Evolutionary conservation across 495 filamentous ascomycete species (phyloP).

Genomic region (Penicillium simplicissimum): DNA sequence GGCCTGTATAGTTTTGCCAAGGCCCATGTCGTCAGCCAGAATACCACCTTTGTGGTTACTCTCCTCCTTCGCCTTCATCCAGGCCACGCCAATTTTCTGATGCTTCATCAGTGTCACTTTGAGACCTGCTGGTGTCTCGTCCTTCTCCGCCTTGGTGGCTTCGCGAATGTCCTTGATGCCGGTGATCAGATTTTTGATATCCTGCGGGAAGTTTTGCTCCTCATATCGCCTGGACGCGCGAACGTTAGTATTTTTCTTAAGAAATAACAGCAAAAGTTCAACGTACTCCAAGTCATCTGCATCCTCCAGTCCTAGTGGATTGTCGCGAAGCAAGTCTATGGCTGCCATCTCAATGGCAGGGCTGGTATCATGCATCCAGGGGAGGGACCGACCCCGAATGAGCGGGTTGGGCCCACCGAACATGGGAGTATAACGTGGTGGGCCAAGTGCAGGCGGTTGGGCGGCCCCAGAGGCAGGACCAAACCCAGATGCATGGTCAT

Average conservation of each 20-base stretch:
- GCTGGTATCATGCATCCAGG: slow-evolving; percentile 15
- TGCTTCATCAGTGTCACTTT: slow-evolving; percentile 74
- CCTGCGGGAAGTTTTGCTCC: slow-evolving; percentile 43
- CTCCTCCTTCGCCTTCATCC: slow-evolving; percentile 82
- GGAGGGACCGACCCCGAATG: slow-evolving; percentile 6
- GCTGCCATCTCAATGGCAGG: slow-evolving; percentile 8
- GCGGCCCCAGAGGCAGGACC: background rate
- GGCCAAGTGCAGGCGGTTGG: background rate
- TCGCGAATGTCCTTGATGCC: slow-evolving; percentile 77
- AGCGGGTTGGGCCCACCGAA: background rate
- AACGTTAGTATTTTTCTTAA: slow-evolving; percentile 8
- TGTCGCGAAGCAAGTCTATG: slow-evolving; percentile 23
- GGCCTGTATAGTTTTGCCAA: slow-evolving; percentile 92
- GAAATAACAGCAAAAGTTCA: background rate
- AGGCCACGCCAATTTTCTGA: slow-evolving; percentile 78
- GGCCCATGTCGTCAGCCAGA: slow-evolving; percentile 90
- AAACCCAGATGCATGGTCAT: background rate
- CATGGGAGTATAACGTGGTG: background rate
- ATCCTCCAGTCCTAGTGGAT: slow-evolving; percentile 23
- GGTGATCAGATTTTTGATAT: slow-evolving; percentile 66
- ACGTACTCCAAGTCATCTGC: slow-evolving; percentile 22
- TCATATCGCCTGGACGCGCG: slow-evolving; percentile 17
- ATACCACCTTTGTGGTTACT: slow-evolving; percentile 79
- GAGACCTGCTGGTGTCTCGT: slow-evolving; percentile 74
- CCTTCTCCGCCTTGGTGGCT: slow-evolving; percentile 60